These are phyloP conservation scores for Suillus lakei DNA, from an alignment of 768 basidiomycete species.

Conservation along the genomic window DNA sequence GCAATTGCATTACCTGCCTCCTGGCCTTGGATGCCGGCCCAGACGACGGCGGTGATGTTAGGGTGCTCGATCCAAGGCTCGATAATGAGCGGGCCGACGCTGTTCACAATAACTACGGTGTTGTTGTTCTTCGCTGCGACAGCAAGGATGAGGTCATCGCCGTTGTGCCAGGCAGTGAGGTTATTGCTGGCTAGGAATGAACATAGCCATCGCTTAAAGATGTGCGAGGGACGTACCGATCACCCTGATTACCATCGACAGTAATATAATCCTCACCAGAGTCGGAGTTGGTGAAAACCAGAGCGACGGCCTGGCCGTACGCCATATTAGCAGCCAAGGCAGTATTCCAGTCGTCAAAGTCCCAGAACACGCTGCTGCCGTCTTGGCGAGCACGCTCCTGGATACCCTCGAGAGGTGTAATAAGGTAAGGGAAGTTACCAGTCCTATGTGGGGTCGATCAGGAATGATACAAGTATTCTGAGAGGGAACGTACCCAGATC, in stretches of 20 bases:
- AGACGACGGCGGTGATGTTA: constrained; percentile 75
- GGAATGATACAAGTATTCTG: background rate
- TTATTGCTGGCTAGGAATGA: constrained; percentile 49
- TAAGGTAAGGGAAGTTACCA: constrained; percentile 73
- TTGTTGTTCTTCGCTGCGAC: constrained; percentile 63
- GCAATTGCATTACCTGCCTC: constrained; percentile 74
- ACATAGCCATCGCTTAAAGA: background rate
- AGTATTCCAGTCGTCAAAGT: constrained; percentile 68
- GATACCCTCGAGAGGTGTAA: constrained; percentile 79
- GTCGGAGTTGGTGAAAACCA: constrained; percentile 79
- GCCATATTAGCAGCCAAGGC: constrained; percentile 50
- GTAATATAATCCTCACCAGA: constrained; percentile 83
- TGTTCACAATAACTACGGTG: constrained; percentile 37
- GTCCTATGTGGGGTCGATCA: constrained; percentile 42
- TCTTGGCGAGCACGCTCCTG: constrained; percentile 66
- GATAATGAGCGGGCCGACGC: constrained; percentile 62
- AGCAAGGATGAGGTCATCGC: constrained; percentile 70
- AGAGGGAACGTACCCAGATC: constrained; percentile 53
- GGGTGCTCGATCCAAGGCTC: constrained; percentile 76
- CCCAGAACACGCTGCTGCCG: constrained; percentile 62
- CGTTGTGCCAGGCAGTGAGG: constrained; percentile 75
- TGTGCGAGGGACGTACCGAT: constrained; percentile 48
- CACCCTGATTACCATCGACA: constrained; percentile 80
- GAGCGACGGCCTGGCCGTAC: constrained; percentile 54
- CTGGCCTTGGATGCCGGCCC: constrained; percentile 71